These are phyloP conservation scores for Komagataella pseudopastoris DNA, from an alignment of 805 yeast genomes.

Conservation along the genomic window DNA sequence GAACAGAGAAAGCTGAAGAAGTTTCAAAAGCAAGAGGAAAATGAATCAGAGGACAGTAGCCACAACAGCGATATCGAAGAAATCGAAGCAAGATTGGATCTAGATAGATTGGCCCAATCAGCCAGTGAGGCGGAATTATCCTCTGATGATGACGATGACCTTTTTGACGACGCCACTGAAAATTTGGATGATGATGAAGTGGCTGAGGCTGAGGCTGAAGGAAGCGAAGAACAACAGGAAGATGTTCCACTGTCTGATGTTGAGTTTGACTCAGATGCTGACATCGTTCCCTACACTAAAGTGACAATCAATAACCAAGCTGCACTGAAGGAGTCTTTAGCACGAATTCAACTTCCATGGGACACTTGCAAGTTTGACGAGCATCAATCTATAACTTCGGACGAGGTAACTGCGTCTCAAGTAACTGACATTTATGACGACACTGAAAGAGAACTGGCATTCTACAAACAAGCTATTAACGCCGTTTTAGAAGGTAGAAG, in stretches of 20 bases:
- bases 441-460: slow-evolving; percentile 88
- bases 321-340: slow-evolving; percentile 63
- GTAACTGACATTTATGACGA: slow-evolving; percentile 89
- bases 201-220: slow-evolving; percentile 31
- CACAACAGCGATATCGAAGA: slow-evolving; percentile 12
- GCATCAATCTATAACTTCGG: slow-evolving; percentile 62
- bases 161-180: slow-evolving; percentile 16
- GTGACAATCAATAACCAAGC: slow-evolving; percentile 76
- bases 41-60: slow-evolving; percentile 18
- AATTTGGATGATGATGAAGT: slow-evolving; percentile 11
- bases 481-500: slow-evolving; percentile 68
- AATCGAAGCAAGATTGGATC: slow-evolving; percentile 9
- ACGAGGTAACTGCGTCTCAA: slow-evolving; percentile 43
- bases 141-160: slow-evolving; percentile 19
- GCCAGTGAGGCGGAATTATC: slow-evolving; percentile 30
- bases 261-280: slow-evolving; percentile 89
- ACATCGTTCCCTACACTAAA: slow-evolving; percentile 84
- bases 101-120: slow-evolving; percentile 21
- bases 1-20: slow-evolving; percentile 50
- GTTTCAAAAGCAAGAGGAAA: slow-evolving; percentile 17
- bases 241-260: slow-evolving; percentile 86
- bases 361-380: slow-evolving; percentile 64
- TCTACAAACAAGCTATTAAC: slow-evolving; percentile 85
- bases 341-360: slow-evolving; percentile 55
- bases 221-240: slow-evolving; percentile 55